Conservation (phyloP, 371 early-diverging fungal genomes). For the Mucor saturninus region DNA sequence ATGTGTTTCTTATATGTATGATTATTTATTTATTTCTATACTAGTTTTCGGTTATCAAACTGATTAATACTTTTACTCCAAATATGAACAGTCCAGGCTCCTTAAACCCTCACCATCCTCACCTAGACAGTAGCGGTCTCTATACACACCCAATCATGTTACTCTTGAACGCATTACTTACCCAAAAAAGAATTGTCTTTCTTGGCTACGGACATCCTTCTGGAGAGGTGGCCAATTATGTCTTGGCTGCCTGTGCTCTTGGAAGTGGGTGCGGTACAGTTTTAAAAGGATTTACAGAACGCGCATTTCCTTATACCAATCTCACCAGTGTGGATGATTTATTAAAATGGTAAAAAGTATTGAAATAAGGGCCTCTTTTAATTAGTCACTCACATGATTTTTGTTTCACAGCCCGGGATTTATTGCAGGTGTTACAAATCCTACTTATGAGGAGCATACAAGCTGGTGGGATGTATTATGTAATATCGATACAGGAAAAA, state of each 20-base stretch:
- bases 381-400: not conserved
- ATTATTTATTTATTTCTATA: conserved; percentile 14
- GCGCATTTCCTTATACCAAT: conserved; percentile 91
- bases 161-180: conserved; percentile 85
- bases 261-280: conserved; percentile 90
- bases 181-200: conserved; percentile 93
- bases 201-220: conserved; percentile 90
- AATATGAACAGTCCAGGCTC: conserved; percentile 49
- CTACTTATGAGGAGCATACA: conserved; percentile 89
- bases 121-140: conserved; percentile 82
- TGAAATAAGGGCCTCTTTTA: not conserved
- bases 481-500: conserved; percentile 90
- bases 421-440: conserved; percentile 97
- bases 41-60: conserved; percentile 79
- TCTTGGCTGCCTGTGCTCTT: conserved; percentile 88
- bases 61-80: conserved; percentile 74
- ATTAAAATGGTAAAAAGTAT: conserved; percentile 65
- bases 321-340: conserved; percentile 86
- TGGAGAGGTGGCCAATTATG: conserved; percentile 92
- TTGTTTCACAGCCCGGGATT: conserved; percentile 75
- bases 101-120: conserved; percentile 82
- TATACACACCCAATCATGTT: conserved; percentile 87
- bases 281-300: conserved; percentile 83
- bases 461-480: conserved; percentile 96
- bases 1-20: not conserved